Evolutionary conservation across 306 rosid genomes (phyloP).

Genomic region (Senna tora): DNA sequence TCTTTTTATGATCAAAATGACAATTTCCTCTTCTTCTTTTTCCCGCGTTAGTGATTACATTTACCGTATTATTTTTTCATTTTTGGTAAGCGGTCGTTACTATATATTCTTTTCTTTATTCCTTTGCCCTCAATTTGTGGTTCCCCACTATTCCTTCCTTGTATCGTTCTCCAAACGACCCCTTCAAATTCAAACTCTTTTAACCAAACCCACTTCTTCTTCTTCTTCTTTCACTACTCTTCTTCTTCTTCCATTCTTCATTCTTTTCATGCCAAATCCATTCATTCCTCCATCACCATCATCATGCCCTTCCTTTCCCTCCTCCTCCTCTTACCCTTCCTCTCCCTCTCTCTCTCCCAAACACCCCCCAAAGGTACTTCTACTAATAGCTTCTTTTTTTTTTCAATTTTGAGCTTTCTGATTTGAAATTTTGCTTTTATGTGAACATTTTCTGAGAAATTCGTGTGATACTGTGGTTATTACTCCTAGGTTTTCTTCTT

Average conservation of each 20-base stretch:
- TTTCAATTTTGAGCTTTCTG: not conserved
- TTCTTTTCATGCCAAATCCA: conserved; percentile 16
- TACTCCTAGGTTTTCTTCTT: conserved; percentile 51
- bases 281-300: not conserved
- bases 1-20: too few relatives aligned
- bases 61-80: not conserved
- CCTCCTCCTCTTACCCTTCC: conserved; percentile 43
- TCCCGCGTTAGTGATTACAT: too few relatives aligned
- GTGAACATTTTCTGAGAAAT: not conserved
- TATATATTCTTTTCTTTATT: conserved; percentile 50
- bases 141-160: conserved; percentile 33
- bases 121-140: conserved; percentile 45
- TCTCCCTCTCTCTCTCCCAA: conserved; percentile 43
- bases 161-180: conserved; percentile 38
- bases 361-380: conserved; percentile 62
- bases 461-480: too few relatives aligned
- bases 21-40: too few relatives aligned
- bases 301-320: conserved; percentile 48
- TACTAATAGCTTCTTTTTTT: too few relatives aligned
- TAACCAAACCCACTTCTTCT: not conserved
- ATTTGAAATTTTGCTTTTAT: not conserved
- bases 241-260: not conserved
- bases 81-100: not conserved
- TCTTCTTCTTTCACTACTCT: not conserved
- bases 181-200: conserved; percentile 42